A percentile compares a stretch with the other conserved stretches of the same genome.
These are phyloP conservation scores for Monilinia polystroma DNA, from an alignment of 2,329 filamentous ascomycete genomes.

Conservation along the genomic window DNA sequence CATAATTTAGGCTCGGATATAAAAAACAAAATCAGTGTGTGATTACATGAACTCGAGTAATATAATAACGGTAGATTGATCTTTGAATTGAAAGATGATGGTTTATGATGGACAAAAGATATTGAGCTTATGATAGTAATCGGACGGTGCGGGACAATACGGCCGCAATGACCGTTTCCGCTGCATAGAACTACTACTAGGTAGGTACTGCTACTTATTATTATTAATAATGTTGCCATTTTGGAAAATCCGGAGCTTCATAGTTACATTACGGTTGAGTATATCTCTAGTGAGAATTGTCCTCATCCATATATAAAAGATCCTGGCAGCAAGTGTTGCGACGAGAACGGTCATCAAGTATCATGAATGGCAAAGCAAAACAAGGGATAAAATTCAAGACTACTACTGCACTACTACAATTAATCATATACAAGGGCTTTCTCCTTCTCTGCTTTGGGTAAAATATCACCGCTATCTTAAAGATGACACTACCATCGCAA, in stretches of 20 bases:
- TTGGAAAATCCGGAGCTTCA: too few species aligned
- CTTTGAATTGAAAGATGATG: not conserved
- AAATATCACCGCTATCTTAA: constrained; percentile 11
- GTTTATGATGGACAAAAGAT: constrained; percentile 1
- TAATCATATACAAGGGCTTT: constrained; percentile 17
- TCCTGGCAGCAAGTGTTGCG: not conserved
- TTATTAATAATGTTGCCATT: too few species aligned
- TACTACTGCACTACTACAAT: constrained; percentile 17
- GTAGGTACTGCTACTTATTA: too few species aligned
- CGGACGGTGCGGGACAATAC: not conserved
- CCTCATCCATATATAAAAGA: not conserved
- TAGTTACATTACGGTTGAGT: not conserved
- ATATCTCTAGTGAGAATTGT: not conserved
- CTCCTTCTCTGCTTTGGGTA: constrained; percentile 8
- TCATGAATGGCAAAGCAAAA: not conserved
- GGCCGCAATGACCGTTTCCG: constrained; percentile 2
- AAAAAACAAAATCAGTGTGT: not conserved
- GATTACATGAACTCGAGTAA: not conserved
- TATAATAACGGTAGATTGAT: not conserved
- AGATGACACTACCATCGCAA: constrained; percentile 7
- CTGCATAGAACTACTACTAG: not conserved
- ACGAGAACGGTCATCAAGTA: not conserved
- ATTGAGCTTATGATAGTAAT: constrained; percentile 1
- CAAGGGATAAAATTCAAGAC: constrained; percentile 15
- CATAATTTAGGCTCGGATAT: not conserved